Conservation (phyloP, 768 basidiomycete genomes). For the Phanerochaete sordida region DNA sequence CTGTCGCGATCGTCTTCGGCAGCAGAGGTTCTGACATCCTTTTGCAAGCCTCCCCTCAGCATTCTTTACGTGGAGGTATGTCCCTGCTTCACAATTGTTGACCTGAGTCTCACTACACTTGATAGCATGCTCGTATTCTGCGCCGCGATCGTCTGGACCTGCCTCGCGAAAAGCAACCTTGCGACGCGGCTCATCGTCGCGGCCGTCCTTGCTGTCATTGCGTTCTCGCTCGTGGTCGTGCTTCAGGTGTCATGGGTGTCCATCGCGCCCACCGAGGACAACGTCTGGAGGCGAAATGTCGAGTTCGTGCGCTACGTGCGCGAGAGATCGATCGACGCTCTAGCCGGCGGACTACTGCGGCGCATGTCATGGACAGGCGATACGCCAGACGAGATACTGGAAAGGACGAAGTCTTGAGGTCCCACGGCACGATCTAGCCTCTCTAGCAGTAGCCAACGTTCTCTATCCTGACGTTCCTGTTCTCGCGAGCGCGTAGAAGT, state of each 20-base stretch:
- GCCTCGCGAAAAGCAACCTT: background rate
- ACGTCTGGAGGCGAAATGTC: background rate
- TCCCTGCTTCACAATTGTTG: constrained; percentile 25
- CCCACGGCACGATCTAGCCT: no score
- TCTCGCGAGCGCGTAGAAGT: no score
- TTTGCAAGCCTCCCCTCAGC: background rate
- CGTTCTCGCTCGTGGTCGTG: background rate
- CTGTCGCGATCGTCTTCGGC: background rate
- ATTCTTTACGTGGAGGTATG: constrained; percentile 17
- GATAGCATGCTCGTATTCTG: constrained; percentile 7
- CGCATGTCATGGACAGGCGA: no score
- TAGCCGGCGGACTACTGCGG: no score
- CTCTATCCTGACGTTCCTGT: no score
- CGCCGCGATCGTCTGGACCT: background rate
- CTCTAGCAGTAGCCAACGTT: no score
- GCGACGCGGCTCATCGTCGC: background rate
- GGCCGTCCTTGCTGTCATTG: background rate
- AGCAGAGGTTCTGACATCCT: background rate
- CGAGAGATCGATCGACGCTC: no score
- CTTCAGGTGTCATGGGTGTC: background rate
- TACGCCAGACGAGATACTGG: no score
- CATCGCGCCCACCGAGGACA: background rate
- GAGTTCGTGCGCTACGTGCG: background rate
- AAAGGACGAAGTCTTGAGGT: no score
- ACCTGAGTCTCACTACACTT: constrained; percentile 2